These are phyloP conservation scores for Saccharum officinarum DNA, from an alignment of 176 grass and related monocot species.

Conservation along the genomic window DNA sequence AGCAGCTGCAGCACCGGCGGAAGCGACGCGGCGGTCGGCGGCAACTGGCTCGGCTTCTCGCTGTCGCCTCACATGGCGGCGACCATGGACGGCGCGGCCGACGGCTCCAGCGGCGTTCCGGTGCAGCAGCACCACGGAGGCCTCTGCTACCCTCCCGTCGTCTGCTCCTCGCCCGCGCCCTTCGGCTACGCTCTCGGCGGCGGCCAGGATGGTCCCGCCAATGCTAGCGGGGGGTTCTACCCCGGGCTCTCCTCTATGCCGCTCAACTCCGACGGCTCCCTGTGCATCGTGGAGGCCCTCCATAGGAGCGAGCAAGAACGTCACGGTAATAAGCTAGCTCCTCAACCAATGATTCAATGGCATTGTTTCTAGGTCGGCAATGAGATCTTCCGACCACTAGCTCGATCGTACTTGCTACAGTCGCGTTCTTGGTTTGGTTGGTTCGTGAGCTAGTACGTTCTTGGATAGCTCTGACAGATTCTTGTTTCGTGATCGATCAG, in stretches of 20 bases:
- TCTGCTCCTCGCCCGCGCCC: constrained; percentile 31
- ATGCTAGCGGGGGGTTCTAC: constrained; percentile 53
- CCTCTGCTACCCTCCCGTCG: constrained; percentile 50
- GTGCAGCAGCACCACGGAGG: constrained; percentile 41
- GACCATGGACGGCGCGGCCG: constrained; percentile 43
- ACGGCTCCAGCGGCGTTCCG: constrained; percentile 23
- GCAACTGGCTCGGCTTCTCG: constrained; percentile 83
- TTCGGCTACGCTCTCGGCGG: constrained; percentile 45
- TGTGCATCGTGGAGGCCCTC: constrained; percentile 80
- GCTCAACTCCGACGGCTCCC: constrained; percentile 84
- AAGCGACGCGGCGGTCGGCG: constrained; percentile 30
- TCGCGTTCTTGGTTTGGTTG: constrained; percentile 2
- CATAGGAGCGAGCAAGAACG: constrained; percentile 57
- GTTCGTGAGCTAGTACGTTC: neutral
- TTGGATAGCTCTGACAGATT: constrained; percentile 4
- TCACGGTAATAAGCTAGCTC: constrained; percentile 27
- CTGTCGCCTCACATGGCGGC: constrained; percentile 63
- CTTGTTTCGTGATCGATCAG: constrained; percentile 41
- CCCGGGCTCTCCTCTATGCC: constrained; percentile 75
- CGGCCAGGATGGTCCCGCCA: constrained; percentile 23
- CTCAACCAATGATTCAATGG: neutral
- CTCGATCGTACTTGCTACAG: constrained; percentile 50
- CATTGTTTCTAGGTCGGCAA: neutral
- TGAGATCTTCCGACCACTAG: constrained; percentile 8
- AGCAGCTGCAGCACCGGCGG: constrained; percentile 48